Conservation (phyloP, 768 basidiomycete species). For the Antrodiella citrinella region DNA sequence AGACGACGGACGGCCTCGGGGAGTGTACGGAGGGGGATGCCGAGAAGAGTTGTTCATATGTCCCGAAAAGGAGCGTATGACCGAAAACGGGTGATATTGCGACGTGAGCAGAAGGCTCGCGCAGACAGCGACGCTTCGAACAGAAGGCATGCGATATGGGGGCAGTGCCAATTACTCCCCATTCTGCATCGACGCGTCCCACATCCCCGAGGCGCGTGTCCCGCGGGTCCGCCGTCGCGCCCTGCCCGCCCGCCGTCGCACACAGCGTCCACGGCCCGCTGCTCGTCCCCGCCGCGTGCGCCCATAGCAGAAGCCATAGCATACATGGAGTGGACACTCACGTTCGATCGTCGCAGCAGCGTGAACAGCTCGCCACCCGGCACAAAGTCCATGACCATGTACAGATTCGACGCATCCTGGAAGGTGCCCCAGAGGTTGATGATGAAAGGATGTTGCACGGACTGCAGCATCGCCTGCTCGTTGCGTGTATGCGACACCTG, state of each 20-base stretch:
- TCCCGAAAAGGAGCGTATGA: neutral
- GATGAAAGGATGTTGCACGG: constrained; percentile 87
- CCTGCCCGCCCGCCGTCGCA: neutral
- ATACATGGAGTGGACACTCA: constrained; percentile 27
- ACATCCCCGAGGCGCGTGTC: too few relatives aligned
- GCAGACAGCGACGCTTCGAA: neutral
- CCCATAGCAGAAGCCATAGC: neutral
- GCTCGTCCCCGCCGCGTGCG: too few relatives aligned
- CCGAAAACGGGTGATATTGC: neutral
- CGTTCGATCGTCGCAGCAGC: constrained; percentile 82
- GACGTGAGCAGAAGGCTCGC: neutral
- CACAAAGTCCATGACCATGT: constrained; percentile 98
- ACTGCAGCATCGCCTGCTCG: constrained; percentile 80
- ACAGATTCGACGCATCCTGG: constrained; percentile 87
- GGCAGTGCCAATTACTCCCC: neutral
- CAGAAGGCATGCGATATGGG: neutral
- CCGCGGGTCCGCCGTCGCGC: neutral
- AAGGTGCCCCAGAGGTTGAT: constrained; percentile 96
- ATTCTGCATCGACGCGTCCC: neutral
- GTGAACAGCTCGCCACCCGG: constrained; percentile 97
- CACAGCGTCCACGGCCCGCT: neutral
- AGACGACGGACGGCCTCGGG: neutral
- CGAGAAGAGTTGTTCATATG: neutral
- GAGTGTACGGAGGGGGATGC: neutral
- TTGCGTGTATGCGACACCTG: constrained; percentile 98